Evolutionary conservation across 768 basidiomycete species (phyloP).

Genomic region (Sarcodon aspratus): DNA sequence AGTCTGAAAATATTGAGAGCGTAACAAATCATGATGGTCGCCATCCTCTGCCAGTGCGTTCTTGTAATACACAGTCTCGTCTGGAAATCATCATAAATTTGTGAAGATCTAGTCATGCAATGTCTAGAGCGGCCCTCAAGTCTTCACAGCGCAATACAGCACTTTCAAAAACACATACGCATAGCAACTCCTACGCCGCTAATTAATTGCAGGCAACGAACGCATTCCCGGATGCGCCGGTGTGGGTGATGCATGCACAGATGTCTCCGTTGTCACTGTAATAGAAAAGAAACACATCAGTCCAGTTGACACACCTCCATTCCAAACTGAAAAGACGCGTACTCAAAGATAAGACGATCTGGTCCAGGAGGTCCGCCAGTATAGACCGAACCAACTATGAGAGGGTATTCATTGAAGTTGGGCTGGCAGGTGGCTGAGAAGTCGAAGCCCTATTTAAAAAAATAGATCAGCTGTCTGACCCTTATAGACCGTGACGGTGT

Average conservation of each 20-base stretch:
- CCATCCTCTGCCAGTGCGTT: too few relatives aligned
- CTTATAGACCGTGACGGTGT: too few relatives aligned
- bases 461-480: not conserved
- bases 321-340: not conserved
- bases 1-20: too few relatives aligned
- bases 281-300: not conserved
- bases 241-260: slow-evolving; percentile 12
- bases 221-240: slow-evolving; percentile 9
- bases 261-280: too few relatives aligned
- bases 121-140: not conserved
- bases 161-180: too few relatives aligned
- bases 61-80: not conserved
- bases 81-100: not conserved
- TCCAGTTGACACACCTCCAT: too few relatives aligned
- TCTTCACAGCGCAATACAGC: not conserved
- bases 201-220: slow-evolving; percentile 9
- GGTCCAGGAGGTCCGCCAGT: slow-evolving; percentile 17
- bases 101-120: not conserved
- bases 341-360: slow-evolving; percentile 18
- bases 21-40: too few relatives aligned
- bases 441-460: slow-evolving; percentile 8
- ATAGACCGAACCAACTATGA: slow-evolving; percentile 13
- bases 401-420: slow-evolving; percentile 13
- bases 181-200: too few relatives aligned
- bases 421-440: slow-evolving; percentile 12